These are phyloP conservation scores for Podospora didyma DNA, from an alignment of 495 filamentous ascomycete species.

Conservation along the genomic window DNA sequence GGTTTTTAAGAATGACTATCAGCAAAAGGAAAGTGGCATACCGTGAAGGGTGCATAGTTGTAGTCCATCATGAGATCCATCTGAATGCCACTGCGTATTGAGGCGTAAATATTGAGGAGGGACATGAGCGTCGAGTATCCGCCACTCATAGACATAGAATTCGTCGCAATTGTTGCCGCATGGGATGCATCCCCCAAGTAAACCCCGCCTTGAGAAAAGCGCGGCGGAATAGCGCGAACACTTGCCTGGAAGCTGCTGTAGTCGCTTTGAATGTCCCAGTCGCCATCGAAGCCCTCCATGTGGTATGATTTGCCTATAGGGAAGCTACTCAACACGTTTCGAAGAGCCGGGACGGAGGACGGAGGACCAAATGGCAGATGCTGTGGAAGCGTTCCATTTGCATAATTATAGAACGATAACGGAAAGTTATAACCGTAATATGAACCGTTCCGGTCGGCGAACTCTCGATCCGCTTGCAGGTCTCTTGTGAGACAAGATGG, in stretches of 20 bases:
- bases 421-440: no score
- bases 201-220: slow-evolving; percentile 63
- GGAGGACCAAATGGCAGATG: neutral
- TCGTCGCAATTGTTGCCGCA: slow-evolving; percentile 55
- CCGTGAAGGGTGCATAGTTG: neutral
- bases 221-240: slow-evolving; percentile 50
- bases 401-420: no score
- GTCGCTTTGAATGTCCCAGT: slow-evolving; percentile 49
- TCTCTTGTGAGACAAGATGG: slow-evolving; percentile 1
- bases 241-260: slow-evolving; percentile 59
- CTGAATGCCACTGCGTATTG: slow-evolving; percentile 55
- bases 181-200: slow-evolving; percentile 54
- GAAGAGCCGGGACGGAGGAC: neutral
- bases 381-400: no score
- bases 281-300: slow-evolving; percentile 4
- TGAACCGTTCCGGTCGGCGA: no score
- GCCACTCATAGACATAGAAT: no score
- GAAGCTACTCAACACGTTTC: neutral
- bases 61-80: slow-evolving; percentile 53
- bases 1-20: no score
- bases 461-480: no score
- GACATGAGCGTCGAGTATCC: slow-evolving; percentile 60
- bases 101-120: slow-evolving; percentile 60
- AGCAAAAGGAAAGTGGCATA: neutral
- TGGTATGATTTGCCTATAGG: slow-evolving; percentile 1